A percentile compares a stretch with the other conserved stretches of the same genome.
phyloP scores from a whole-genome alignment of 176 grass and related monocot genomes.

The Elymus sibiricus region DNA sequence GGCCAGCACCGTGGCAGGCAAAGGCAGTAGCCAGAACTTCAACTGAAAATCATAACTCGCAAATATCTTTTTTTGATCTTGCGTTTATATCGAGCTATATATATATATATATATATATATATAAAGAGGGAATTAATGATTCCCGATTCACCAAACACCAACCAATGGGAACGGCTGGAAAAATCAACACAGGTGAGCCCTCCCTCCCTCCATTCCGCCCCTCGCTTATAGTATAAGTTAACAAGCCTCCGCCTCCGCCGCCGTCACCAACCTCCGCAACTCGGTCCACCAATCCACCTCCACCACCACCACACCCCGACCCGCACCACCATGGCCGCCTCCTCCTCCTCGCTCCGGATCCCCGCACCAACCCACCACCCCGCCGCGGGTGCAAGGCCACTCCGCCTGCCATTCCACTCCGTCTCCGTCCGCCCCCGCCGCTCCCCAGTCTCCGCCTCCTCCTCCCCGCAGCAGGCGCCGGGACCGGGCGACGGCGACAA shows the following conservation, averaged over 20 bases:
- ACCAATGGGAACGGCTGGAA: not conserved
- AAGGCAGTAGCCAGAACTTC: no score
- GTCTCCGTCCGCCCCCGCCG: not conserved
- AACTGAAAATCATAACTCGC: no score
- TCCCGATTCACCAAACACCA: not conserved
- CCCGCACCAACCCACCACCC: not conserved
- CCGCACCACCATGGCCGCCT: not conserved
- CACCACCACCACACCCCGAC: no score
- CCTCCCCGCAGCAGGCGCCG: not conserved
- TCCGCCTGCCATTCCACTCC: not conserved
- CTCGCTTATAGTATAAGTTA: not conserved
- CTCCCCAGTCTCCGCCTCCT: not conserved
- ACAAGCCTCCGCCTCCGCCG: not conserved
- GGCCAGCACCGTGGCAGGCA: not conserved
- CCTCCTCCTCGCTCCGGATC: constrained; percentile 17
- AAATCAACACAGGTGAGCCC: not conserved
- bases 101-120: no score
- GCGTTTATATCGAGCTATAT: no score
- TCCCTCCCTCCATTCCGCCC: not conserved
- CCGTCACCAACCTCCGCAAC: not conserved
- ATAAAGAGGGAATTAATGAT: no score
- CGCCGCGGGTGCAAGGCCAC: not conserved
- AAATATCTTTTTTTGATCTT: no score
- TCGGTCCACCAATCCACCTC: not conserved
- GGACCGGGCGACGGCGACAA: not conserved